Conservation (phyloP, 2,329 filamentous ascomycete genomes). For the Fusarium sp. region DNA sequence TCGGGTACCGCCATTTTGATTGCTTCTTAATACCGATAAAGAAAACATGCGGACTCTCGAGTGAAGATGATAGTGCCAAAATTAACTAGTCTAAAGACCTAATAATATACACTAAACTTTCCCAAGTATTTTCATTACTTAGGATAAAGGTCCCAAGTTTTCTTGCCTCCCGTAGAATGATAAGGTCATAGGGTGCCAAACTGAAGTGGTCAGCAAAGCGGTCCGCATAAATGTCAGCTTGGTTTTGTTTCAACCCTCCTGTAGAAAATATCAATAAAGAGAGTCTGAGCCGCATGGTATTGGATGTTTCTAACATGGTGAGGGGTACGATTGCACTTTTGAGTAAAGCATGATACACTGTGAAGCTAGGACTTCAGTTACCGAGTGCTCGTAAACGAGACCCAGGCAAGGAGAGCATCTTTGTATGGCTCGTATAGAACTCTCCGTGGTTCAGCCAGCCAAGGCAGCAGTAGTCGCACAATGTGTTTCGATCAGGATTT, state of each 20-base stretch:
- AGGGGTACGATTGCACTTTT: constrained; percentile 5
- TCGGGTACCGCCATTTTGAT: constrained; percentile 35
- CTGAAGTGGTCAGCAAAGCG: constrained; percentile 11
- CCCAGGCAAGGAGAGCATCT: background rate
- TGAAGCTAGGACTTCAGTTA: background rate
- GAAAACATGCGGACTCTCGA: background rate
- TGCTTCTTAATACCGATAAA: background rate
- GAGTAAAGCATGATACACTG: background rate
- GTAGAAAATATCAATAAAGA: background rate
- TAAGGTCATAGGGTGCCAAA: background rate
- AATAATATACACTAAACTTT: too few relatives aligned
- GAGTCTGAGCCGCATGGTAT: background rate
- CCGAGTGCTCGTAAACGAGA: background rate
- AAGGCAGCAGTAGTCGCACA: background rate
- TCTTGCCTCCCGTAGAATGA: background rate
- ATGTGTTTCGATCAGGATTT: background rate
- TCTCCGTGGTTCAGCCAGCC: background rate
- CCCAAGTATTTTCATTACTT: too few relatives aligned
- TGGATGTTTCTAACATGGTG: background rate
- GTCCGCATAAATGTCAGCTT: background rate
- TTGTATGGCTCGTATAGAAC: background rate
- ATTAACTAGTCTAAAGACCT: too few relatives aligned
- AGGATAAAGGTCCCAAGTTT: too few relatives aligned
- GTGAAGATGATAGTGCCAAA: background rate
- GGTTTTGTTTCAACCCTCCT: constrained; percentile 22